These are phyloP conservation scores for Candida hungchunana DNA, from an alignment of 805 yeast genomes.

Conservation along the genomic window DNA sequence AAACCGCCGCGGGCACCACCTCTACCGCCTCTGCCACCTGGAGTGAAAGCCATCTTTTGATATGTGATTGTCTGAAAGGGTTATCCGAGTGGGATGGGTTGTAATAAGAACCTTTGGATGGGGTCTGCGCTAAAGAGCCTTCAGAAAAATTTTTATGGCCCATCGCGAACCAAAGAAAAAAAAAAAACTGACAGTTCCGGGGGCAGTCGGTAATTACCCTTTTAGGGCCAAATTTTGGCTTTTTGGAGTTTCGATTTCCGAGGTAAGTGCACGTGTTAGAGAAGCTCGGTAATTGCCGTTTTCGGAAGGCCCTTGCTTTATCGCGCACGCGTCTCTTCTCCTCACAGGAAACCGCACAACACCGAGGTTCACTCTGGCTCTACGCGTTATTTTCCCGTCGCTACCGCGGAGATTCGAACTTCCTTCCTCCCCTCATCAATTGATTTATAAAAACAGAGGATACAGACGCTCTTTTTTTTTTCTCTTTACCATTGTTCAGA, in stretches of 20 bases:
- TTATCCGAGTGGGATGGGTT: slow-evolving; percentile 1
- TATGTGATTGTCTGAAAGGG: slow-evolving; percentile 6
- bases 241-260: too few relatives aligned
- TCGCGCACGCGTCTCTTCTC: slow-evolving; percentile 2
- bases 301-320: neutral
- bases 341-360: slow-evolving; percentile 7
- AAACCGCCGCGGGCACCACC: slow-evolving; percentile 40
- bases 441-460: neutral
- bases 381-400: slow-evolving; percentile 1
- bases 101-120: slow-evolving; percentile 4
- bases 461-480: too few relatives aligned
- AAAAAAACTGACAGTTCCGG: neutral
- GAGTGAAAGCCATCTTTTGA: slow-evolving; percentile 68
- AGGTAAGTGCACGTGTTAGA: neutral
- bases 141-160: slow-evolving; percentile 15
- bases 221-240: too few relatives aligned
- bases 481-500: neutral
- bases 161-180: slow-evolving; percentile 9
- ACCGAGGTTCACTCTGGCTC: slow-evolving; percentile 5
- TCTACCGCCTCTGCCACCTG: slow-evolving; percentile 59
- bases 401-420: neutral
- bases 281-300: neutral
- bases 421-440: neutral
- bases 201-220: slow-evolving; percentile 1
- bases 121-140: neutral